Evolutionary conservation across 441 rosid species (phyloP).

Genomic region (Erysimum cheiri): DNA sequence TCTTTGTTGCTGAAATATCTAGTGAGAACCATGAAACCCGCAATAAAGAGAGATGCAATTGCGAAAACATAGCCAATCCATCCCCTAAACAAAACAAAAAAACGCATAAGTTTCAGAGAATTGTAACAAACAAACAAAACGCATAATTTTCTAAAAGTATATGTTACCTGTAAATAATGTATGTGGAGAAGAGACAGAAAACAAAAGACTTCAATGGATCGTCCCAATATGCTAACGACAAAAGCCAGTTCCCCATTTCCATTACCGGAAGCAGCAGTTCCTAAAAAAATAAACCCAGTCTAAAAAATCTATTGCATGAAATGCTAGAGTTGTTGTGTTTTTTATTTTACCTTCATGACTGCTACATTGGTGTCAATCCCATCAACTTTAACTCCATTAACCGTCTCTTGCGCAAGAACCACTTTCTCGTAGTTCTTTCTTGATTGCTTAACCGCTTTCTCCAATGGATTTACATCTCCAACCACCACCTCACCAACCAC

Average conservation of each 20-base stretch:
- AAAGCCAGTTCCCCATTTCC: slow-evolving; percentile 69
- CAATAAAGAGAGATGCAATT: slow-evolving; percentile 48
- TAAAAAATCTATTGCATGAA: neutral
- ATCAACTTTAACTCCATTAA: slow-evolving; percentile 88
- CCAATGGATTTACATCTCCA: slow-evolving; percentile 82
- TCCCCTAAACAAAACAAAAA: slow-evolving; percentile 57
- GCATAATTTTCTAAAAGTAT: neutral
- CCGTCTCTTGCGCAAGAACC: slow-evolving; percentile 78
- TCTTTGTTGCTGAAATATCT: slow-evolving; percentile 51
- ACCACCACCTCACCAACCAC: slow-evolving; percentile 85
- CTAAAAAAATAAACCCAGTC: slow-evolving; percentile 46
- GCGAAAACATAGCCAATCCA: slow-evolving; percentile 72
- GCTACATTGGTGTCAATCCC: slow-evolving; percentile 95
- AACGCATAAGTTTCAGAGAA: neutral
- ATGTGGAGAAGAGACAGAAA: slow-evolving; percentile 72
- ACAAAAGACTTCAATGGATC: slow-evolving; percentile 67
- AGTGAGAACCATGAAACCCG: slow-evolving; percentile 67
- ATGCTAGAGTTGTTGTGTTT: neutral
- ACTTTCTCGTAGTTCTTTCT: slow-evolving; percentile 76
- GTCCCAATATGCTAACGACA: slow-evolving; percentile 74
- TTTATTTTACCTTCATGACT: slow-evolving; percentile 80
- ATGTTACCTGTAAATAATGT: slow-evolving; percentile 68
- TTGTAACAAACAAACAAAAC: neutral
- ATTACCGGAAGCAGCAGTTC: slow-evolving; percentile 74
- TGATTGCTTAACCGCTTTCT: slow-evolving; percentile 78